Conservation (phyloP, 176 grass and related monocot genomes). For the Oryza brachyantha region DNA sequence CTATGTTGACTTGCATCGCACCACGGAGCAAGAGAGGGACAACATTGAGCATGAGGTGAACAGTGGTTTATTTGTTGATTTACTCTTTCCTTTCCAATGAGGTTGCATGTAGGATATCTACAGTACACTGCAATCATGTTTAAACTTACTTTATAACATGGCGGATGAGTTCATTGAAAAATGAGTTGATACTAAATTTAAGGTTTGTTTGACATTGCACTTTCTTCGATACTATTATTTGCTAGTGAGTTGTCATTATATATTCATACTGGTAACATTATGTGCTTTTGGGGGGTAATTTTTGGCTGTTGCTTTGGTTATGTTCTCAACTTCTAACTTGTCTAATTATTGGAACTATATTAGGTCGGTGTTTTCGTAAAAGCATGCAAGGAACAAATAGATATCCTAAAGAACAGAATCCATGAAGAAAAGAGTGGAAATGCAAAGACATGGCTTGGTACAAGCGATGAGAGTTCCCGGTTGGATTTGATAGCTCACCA, state of each 20-base stretch:
- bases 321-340: background rate
- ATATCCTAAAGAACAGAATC: conserved; percentile 93
- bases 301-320: background rate
- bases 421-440: conserved; percentile 55
- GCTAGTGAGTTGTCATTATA: background rate
- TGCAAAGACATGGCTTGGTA: conserved; percentile 64
- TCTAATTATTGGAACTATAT: conserved; percentile 36
- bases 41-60: conserved; percentile 96
- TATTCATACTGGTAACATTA: background rate
- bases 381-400: conserved; percentile 95
- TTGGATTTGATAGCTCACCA: conserved; percentile 93
- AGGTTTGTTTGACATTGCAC: background rate
- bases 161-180: background rate
- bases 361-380: conserved; percentile 89
- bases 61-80: background rate
- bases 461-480: conserved; percentile 56
- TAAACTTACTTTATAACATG: background rate
- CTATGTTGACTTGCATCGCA: conserved; percentile 86
- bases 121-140: background rate
- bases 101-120: background rate
- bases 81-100: background rate
- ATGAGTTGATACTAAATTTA: background rate
- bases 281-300: background rate
- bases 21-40: conserved; percentile 90
- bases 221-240: background rate